phyloP scores from a whole-genome alignment of 2,329 filamentous ascomycete species.

The Trichoderma semiorbis region DNA sequence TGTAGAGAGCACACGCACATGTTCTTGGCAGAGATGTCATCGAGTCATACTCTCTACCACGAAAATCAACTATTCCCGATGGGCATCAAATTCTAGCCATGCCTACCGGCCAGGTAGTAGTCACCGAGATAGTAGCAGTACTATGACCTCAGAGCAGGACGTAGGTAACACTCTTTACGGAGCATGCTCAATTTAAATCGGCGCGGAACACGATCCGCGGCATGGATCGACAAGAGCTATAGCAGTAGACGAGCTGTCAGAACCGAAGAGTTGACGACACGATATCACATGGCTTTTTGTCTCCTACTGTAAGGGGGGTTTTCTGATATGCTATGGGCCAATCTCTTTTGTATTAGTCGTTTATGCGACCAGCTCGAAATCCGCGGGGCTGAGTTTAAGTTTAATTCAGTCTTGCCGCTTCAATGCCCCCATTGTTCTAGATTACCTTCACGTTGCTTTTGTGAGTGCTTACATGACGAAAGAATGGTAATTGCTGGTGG shows the following conservation, averaged over 20 bases:
- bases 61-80: neutral
- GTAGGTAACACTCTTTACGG: neutral
- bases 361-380: neutral
- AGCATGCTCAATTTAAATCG: neutral
- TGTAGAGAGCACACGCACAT: neutral
- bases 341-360: neutral
- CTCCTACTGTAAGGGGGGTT: neutral
- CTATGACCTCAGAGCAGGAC: neutral
- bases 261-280: neutral
- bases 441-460: neutral
- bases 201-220: neutral
- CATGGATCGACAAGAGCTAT: neutral
- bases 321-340: neutral
- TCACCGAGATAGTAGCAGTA: neutral
- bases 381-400: neutral
- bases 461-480: neutral
- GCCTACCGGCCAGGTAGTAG: neutral
- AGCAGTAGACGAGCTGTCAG: neutral
- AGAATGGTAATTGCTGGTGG: neutral
- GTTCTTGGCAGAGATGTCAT: neutral
- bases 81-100: neutral
- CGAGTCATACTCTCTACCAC: neutral
- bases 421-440: neutral
- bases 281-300: neutral
- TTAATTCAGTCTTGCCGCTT: neutral